A percentile compares a stretch with the other conserved stretches of the same genome.
phyloP scores from a whole-genome alignment of 163 green algal genomes.

The Coccomyxa subellipsoidea region DNA sequence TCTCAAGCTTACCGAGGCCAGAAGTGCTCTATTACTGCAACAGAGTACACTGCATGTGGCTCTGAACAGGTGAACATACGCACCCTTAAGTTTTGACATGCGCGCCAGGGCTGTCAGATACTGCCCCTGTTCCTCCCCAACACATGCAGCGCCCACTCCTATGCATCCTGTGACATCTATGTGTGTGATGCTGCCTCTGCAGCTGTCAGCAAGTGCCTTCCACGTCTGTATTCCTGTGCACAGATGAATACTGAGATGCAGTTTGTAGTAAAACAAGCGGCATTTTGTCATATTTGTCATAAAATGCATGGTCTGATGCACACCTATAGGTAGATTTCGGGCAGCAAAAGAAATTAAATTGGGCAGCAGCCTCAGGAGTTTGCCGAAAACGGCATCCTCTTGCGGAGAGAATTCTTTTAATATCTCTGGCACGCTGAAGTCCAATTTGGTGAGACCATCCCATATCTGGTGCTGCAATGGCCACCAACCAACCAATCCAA shows the following conservation, averaged over 20 bases:
- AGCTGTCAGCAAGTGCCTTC: neutral
- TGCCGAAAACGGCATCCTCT: neutral
- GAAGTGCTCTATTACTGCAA: no score
- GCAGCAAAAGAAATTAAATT: neutral
- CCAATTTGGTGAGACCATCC: neutral
- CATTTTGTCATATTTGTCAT: no score
- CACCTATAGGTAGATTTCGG: neutral
- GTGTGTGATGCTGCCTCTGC: neutral
- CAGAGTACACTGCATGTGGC: no score
- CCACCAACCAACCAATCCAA: no score
- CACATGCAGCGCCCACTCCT: neutral
- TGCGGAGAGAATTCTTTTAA: no score
- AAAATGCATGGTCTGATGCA: neutral
- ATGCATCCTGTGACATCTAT: neutral
- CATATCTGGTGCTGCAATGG: neutral
- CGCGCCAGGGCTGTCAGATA: neutral
- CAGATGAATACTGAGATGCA: no score
- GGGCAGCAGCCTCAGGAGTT: neutral
- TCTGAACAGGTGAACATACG: neutral
- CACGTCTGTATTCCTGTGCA: neutral
- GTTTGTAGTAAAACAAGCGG: no score
- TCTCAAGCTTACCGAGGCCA: no score
- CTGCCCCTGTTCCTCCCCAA: neutral
- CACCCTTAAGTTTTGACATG: neutral
- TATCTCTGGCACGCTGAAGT: neutral